Percentiles rank a stretch among this genome's conserved stretches.
Evolutionary conservation across 352 stramenopile genomes (phyloP).

Genomic region (Aphanomyces stellatus): DNA sequence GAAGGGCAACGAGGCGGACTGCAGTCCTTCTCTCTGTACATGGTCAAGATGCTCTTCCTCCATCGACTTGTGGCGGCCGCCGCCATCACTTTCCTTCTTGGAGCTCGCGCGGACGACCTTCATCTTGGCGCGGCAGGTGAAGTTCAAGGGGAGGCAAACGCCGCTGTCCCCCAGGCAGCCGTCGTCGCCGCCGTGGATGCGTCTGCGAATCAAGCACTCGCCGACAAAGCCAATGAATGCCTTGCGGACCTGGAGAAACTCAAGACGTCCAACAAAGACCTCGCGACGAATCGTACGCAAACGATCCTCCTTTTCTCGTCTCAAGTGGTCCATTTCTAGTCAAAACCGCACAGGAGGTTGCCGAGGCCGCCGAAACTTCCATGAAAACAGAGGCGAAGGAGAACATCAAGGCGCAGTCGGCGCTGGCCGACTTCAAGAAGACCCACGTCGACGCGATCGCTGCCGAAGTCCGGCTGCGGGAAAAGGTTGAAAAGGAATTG

Average conservation of each 20-base stretch:
- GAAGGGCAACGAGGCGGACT: too few relatives aligned
- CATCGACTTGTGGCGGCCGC: too few relatives aligned
- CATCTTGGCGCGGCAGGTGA: too few relatives aligned
- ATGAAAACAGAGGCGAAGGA: neutral
- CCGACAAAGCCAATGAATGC: neutral
- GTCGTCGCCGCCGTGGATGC: neutral
- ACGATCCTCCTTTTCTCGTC: neutral
- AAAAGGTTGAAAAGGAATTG: neutral
- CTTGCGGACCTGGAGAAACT: neutral
- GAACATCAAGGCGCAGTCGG: neutral
- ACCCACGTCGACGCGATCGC: neutral
- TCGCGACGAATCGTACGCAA: neutral
- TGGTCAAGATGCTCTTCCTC: too few relatives aligned
- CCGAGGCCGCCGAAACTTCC: neutral
- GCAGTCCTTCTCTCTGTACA: too few relatives aligned
- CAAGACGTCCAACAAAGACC: neutral
- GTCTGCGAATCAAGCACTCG: neutral
- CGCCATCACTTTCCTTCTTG: too few relatives aligned
- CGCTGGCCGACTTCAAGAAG: conserved; percentile 3
- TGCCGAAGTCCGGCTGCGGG: neutral
- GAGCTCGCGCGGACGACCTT: too few relatives aligned
- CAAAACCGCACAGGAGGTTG: neutral
- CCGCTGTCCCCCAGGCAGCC: neutral
- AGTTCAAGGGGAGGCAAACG: neutral
- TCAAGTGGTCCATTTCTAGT: conserved; percentile 4